phyloP scores from a whole-genome alignment of 2,329 filamentous ascomycete species.

The Dothistroma pini region DNA sequence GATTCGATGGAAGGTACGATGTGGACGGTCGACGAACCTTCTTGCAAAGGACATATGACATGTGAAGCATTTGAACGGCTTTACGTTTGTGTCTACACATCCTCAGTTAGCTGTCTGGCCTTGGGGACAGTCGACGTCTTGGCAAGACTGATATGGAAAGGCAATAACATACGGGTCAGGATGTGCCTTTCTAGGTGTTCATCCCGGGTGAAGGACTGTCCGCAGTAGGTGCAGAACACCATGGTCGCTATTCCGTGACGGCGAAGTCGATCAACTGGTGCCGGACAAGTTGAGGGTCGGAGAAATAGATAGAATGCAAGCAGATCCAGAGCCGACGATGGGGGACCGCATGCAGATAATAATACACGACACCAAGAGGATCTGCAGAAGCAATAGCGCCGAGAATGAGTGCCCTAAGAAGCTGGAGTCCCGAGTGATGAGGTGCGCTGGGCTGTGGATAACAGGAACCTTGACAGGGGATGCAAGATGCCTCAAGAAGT shows the following conservation, averaged over 20 bases:
- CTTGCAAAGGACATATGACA: slow-evolving; percentile 54
- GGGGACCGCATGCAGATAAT: slow-evolving; percentile 15
- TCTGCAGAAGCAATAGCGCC: slow-evolving; percentile 12
- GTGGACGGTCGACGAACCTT: slow-evolving; percentile 38
- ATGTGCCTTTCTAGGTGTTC: slow-evolving; percentile 53
- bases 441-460: slow-evolving; percentile 2
- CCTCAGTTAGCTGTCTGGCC: slow-evolving; percentile 8
- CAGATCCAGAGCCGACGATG: slow-evolving; percentile 9
- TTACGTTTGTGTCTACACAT: slow-evolving; percentile 50
- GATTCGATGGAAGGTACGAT: slow-evolving; percentile 11
- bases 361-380: slow-evolving; percentile 16
- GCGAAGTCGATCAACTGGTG: slow-evolving; percentile 8
- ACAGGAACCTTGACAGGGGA: neutral
- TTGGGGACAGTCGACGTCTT: neutral
- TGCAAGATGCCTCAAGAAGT: neutral
- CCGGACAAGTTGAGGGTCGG: slow-evolving; percentile 15
- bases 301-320: slow-evolving; percentile 18
- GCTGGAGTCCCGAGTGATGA: neutral
- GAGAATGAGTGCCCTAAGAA: neutral
- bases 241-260: slow-evolving; percentile 31
- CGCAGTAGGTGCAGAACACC: slow-evolving; percentile 54
- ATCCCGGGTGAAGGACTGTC: slow-evolving; percentile 51
- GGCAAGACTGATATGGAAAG: slow-evolving; percentile 2
- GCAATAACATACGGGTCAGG: slow-evolving; percentile 45
- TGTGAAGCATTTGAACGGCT: slow-evolving; percentile 53